A percentile compares a stretch with the other conserved stretches of the same genome.
These are phyloP conservation scores for Fusarium sp. DNA, from an alignment of 2,329 filamentous ascomycete species.

Conservation along the genomic window DNA sequence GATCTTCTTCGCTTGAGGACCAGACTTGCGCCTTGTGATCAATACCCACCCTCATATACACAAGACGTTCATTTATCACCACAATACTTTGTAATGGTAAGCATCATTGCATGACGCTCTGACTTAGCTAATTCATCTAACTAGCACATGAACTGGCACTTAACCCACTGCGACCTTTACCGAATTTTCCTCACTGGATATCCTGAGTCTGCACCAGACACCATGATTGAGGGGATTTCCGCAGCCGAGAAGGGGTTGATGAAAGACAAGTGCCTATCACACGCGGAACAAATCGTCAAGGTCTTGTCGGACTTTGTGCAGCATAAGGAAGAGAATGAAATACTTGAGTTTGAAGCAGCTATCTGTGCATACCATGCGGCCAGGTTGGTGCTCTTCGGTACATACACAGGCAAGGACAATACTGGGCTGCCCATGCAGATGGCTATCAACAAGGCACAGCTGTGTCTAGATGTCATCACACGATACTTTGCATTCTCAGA, in stretches of 20 bases:
- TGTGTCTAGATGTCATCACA: conserved; percentile 40
- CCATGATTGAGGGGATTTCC: conserved; percentile 45
- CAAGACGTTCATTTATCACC: conserved; percentile 31
- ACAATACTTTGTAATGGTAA: conserved; percentile 37
- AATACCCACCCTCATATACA: conserved; percentile 30
- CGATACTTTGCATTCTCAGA: conserved; percentile 44
- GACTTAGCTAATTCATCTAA: not conserved
- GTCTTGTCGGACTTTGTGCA: conserved; percentile 48
- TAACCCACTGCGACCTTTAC: conserved; percentile 56
- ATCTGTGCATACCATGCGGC: conserved; percentile 56
- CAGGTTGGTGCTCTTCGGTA: conserved; percentile 50
- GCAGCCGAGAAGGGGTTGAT: conserved; percentile 32
- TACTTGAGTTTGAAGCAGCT: conserved; percentile 54
- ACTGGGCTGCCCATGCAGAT: conserved; percentile 41
- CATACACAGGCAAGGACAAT: conserved; percentile 40
- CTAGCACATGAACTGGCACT: conserved; percentile 50
- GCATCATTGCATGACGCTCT: not conserved
- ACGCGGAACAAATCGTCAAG: conserved; percentile 52
- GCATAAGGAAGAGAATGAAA: conserved; percentile 40
- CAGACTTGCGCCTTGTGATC: conserved; percentile 33
- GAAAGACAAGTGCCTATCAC: conserved; percentile 49
- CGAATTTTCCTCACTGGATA: conserved; percentile 54
- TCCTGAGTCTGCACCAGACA: conserved; percentile 51
- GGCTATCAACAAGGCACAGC: conserved; percentile 40
- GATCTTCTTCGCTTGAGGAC: conserved; percentile 38